Base-by-base conservation (phyloP, 164 flowering plant species). In the Magnolia kwangsiensis region DNA sequence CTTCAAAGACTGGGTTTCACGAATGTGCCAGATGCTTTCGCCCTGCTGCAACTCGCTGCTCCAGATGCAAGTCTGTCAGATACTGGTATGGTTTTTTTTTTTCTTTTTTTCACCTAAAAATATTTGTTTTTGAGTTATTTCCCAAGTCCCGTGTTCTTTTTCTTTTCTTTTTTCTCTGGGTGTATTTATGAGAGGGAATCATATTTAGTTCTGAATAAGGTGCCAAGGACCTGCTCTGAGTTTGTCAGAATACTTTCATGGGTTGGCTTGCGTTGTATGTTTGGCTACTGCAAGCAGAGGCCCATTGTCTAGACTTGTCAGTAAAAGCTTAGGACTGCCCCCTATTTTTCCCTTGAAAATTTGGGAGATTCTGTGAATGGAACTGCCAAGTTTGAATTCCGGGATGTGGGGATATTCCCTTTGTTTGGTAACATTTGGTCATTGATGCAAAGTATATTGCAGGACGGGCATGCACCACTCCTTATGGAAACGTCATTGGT, bases 31-130 rank as follows among this genome's bases (percentile, higher is more conserved):
- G 83, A 74, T 94, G 98, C 88, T 87, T 76, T 85, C 77, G 82
- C 75, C 93, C 92, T 8, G 87, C 98, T n/a, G 88, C 86, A 16
- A 94, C 98, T 59, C 94, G 98, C 59, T 94, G 98, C 84, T 85
- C 97, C 72, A 81, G 87, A 84, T 94, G 98, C 95, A 94, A 94
- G 79, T 86, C 95, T 73, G 89, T 85, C 75, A 84, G 96, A 87
- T 92, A 92, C 78, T 93, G 96, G 98, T 92, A 87, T 65, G 84
- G 16, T 58, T 65, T 23, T 49, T 58, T 65, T 23, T 49, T 67
- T 7, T 74, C 20, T 29, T 27, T 13, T 72, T 78, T 45, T 69
- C 58, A 19, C 29, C 61, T 59, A 65, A 21, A 66, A 27, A 29
- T 6, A 50, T 14, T 7, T 49, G 20, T 37, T 69, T 50, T 51